Percentiles rank a stretch among this genome's conserved stretches.
These are phyloP conservation scores for Fusarium aywerte DNA, from an alignment of 2,329 filamentous ascomycete species.

Conservation along the genomic window DNA sequence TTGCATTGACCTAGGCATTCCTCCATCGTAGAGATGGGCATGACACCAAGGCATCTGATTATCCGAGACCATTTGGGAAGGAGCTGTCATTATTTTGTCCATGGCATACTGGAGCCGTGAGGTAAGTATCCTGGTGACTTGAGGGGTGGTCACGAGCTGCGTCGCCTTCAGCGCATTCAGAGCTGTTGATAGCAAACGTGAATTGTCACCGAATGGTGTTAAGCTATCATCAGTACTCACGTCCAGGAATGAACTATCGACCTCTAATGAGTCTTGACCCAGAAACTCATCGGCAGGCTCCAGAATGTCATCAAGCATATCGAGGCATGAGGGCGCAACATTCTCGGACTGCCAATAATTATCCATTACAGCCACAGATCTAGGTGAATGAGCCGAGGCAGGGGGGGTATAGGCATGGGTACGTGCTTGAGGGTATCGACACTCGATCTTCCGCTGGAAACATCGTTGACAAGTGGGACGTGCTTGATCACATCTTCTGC, in stretches of 20 bases:
- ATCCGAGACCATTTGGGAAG: neutral
- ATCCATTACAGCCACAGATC: neutral
- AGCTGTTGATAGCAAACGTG: neutral
- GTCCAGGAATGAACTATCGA: neutral
- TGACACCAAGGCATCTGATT: constrained; percentile 7
- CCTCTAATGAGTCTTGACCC: neutral
- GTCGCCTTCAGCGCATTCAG: neutral
- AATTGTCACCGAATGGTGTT: fast-evolving
- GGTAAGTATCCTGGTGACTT: neutral
- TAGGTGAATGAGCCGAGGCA: neutral
- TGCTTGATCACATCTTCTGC: neutral
- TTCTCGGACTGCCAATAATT: neutral
- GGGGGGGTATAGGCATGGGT: neutral
- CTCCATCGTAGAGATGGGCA: neutral
- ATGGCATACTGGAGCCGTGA: neutral
- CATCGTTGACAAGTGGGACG: constrained; percentile 8
- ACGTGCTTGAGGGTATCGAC: neutral
- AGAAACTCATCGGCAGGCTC: neutral
- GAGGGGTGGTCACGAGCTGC: neutral
- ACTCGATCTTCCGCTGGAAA: neutral
- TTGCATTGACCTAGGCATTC: neutral
- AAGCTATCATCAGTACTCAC: neutral
- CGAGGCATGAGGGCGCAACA: neutral
- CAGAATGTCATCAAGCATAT: neutral
- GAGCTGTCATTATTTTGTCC: neutral